Evolutionary conservation across 2,329 filamentous ascomycete species (phyloP).

Genomic region (Cladosporium halotolerans): DNA sequence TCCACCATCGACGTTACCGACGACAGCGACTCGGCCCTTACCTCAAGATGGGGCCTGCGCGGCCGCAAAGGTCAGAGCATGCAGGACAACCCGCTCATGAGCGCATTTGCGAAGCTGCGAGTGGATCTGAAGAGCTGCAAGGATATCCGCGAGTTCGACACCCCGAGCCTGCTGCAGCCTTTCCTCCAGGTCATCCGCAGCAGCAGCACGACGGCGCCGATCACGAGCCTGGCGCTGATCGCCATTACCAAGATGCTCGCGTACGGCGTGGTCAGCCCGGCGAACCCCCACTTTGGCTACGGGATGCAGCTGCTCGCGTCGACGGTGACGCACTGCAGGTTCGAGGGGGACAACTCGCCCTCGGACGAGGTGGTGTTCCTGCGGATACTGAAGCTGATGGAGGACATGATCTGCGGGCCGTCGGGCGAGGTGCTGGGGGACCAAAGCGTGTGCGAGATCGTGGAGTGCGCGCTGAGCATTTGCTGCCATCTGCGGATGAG

Average conservation of each 20-base stretch:
- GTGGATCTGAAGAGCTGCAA: slow-evolving; percentile 81
- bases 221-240: slow-evolving; percentile 88
- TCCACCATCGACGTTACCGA: slow-evolving; percentile 30
- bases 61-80: slow-evolving; percentile 96
- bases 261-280: slow-evolving; percentile 80
- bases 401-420: slow-evolving; percentile 91
- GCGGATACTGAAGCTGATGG: slow-evolving; percentile 94
- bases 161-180: slow-evolving; percentile 79
- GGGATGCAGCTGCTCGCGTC: slow-evolving; percentile 93
- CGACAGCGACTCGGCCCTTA: slow-evolving; percentile 44
- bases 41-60: slow-evolving; percentile 84
- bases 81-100: slow-evolving; percentile 94
- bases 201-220: slow-evolving; percentile 90
- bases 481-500: slow-evolving; percentile 91
- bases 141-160: slow-evolving; percentile 84
- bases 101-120: slow-evolving; percentile 83
- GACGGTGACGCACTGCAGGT: slow-evolving; percentile 94
- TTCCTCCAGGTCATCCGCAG: slow-evolving; percentile 96
- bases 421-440: slow-evolving; percentile 92
- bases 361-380: slow-evolving; percentile 93
- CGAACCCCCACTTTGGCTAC: slow-evolving; percentile 79
- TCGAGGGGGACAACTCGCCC: slow-evolving; percentile 90
- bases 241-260: slow-evolving; percentile 95
- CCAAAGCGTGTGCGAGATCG: slow-evolving; percentile 98
- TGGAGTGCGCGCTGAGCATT: slow-evolving; percentile 95